Evolutionary conservation across 805 yeast genomes (phyloP), one percentile per base, ranked within the genome.

Genomic region (Kuraishia capsulata): DNA sequence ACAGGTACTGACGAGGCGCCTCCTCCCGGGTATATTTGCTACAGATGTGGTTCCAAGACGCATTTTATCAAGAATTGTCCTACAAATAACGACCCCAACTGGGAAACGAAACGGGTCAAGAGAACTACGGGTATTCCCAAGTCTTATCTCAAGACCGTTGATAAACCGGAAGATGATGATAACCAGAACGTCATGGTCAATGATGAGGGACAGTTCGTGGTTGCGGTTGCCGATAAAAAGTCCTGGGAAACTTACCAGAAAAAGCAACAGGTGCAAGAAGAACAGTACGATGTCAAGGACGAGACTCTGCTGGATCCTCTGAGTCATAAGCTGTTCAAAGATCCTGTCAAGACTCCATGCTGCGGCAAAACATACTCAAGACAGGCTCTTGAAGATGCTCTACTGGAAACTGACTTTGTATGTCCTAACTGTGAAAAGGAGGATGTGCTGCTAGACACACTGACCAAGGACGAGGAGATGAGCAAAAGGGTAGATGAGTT

Each of bases 21-120:
- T 8, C 98, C 98, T 1, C 90, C 96, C 5, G 95, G 95, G 1
- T 92, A 92, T 52, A 82, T 90, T 55, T 92, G 99, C 58, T 90
- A 92, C 57, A 71, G 96, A 54, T 92, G 99, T 65, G 97, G 97
- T 36, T 86, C 84, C 21, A 85, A 87, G 58, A 92, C 87, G 40
- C 99, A 92, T 58, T 90, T 95, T 88, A 90, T 92, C 42, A 84
- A 83, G 53, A 86, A 88, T 50, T 92, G 99, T 65, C 98, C 99
- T 0, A 86, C 95, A 3, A 82, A 85, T 52, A 78, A 76, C 33
- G 97, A 90, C 59, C 96, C 96, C 2, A 84, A 78, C 49, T 88
- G 88, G 71, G 97, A 90, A 54, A 95, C 95, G 16, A 86, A 85
- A 53, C 71, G 94, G 43, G 82, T 92, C 36, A 82, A 85, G 50